phyloP scores from a whole-genome alignment of 129 eudicot genomes.

The Pittosporum tobira region DNA sequence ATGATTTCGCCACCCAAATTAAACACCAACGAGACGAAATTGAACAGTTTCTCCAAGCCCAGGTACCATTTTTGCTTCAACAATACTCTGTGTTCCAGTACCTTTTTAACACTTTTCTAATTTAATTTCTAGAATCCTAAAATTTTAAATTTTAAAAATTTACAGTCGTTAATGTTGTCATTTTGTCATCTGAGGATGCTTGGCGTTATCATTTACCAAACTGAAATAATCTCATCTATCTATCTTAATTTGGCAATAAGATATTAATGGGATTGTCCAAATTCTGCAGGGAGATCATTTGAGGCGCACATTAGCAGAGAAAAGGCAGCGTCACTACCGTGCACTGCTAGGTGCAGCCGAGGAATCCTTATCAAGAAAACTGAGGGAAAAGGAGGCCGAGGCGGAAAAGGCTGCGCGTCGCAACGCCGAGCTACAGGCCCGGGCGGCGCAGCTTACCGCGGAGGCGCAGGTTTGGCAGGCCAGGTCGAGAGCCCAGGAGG shows the following conservation, averaged over 20 bases:
- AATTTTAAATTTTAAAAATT: too few relatives aligned
- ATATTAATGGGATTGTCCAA: background rate
- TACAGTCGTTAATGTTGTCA: too few relatives aligned
- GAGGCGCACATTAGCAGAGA: conserved; percentile 56
- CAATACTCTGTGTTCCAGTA: too few relatives aligned
- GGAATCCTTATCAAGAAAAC: conserved; percentile 28
- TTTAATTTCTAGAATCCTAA: too few relatives aligned
- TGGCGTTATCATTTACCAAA: too few relatives aligned
- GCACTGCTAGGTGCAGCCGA: conserved; percentile 46
- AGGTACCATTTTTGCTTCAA: conserved; percentile 31
- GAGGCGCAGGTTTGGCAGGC: conserved; percentile 62
- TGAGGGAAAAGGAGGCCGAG: conserved; percentile 55
- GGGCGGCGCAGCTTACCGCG: conserved; percentile 43
- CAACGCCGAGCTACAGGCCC: conserved; percentile 49
- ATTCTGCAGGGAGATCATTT: conserved; percentile 46
- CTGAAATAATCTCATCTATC: too few relatives aligned
- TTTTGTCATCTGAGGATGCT: too few relatives aligned
- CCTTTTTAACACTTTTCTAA: too few relatives aligned
- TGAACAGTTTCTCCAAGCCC: conserved; percentile 42
- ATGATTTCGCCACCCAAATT: conserved; percentile 39
- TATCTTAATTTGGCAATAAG: too few relatives aligned
- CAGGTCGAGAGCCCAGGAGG: conserved; percentile 44
- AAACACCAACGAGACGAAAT: conserved; percentile 53
- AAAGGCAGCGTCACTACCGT: conserved; percentile 38
- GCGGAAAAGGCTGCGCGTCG: conserved; percentile 42